Evolutionary conservation across 495 filamentous ascomycete species (phyloP), one percentile per base, ranked within the genome.

Genomic region (Delitschia confertaspora): DNA sequence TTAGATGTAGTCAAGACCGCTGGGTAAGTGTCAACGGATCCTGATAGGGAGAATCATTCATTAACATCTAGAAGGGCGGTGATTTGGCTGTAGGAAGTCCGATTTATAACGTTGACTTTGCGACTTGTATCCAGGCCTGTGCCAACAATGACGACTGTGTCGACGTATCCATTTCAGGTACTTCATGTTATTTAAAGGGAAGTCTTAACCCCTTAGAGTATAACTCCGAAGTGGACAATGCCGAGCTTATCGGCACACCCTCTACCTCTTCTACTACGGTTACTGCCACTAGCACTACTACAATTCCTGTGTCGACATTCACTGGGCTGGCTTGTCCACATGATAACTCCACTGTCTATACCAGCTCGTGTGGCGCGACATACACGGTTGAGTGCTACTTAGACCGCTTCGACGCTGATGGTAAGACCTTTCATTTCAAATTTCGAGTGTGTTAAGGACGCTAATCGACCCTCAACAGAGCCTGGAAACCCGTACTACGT

Each of bases 321-420:
- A 16, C 33, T 7, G 17, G 7, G 7, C 38, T 41, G 4, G 7
- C 4, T 11, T 41, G 38, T 14, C 38, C 38, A 18, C 21, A 6
- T 6, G 18, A 9, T 24, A 41, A 41, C 16, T n/a, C 4, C 19
- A 31, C 26, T 5, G 30, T 14, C 9, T 27, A 4, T 14, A 41
- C 22, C 22, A 18, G 4, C 21, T 5, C 9, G 10, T 38, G 34
- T 21, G 34, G 34, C 34, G n/a, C 34, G 3, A 19, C 34, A 5
- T 38, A 38, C 38, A 9, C 10, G 4, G 38, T 41, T 8, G 38
- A 41, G 22, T 41, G 38, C 38, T 30, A 33, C 30, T 26, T 34
- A n/a, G 38, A 41, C 22, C 38, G 38, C 13, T 10, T 5, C 6
- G 38, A 41, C 22, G 5, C 4, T 14, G 38, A 41, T 18, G 17